Evolutionary conservation across 2,329 filamentous ascomycete genomes (phyloP), one percentile per base, ranked within the genome.

Genomic region (Aspergillus fischeri): DNA sequence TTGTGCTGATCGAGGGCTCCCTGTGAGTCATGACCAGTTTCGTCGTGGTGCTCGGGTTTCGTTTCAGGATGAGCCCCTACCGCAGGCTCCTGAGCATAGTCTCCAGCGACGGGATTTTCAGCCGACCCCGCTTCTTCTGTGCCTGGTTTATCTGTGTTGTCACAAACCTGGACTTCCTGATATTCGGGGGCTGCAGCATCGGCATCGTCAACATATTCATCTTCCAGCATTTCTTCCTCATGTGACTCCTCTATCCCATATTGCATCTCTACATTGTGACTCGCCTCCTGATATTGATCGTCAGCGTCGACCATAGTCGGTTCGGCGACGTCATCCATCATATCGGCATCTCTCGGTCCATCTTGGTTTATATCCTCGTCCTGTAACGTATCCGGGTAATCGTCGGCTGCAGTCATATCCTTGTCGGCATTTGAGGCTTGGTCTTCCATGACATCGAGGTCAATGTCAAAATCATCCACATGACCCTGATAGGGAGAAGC

Each of bases 371-470:
- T 67, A 35, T 73, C 71, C 14, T 66, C 69, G 4, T 67, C 63
- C 24, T 68, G 63, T n/a, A 63, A 64, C 57, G 62, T 68, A 59
- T 64, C 73, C 58, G 65, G 65, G 57, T 60, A 74, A 24, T 78
- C 68, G 63, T 78, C 70, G 49, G 70, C 68, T 44, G 76, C 74
- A 57, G 74, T 75, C 67, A 76, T 72, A 48, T 73, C 71, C 55
- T 75, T 74, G 62, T 87, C 85, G 63, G 84, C 80, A 51, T 84
- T 75, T 53, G 85, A 83, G 57, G 79, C 77, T 62, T 85, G 81
- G 63, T 85, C 81, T 58, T 86, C 70, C 65, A 76, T 73, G 58
- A 80, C 68, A 62, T 85, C 83, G 59, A 87, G 77, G 62, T 87
- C 84, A 59, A 87, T 84, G 76, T 65, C 81, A 76, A 66, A 86